phyloP scores from a whole-genome alignment of 495 filamentous ascomycete species.

The Physcia stellaris region DNA sequence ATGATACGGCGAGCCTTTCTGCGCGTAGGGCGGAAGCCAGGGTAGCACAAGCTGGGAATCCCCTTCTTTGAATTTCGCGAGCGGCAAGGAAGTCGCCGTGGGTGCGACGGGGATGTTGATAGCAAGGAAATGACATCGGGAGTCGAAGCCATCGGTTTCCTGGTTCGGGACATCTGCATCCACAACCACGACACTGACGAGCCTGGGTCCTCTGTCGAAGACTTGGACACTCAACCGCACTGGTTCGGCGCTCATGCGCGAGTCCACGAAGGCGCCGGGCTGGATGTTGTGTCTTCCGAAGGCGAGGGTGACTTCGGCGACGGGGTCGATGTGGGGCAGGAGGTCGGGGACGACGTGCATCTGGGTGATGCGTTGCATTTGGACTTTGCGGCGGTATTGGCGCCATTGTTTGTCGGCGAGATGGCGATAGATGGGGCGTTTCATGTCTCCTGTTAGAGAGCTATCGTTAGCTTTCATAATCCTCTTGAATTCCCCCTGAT shows the following conservation, averaged over 20 bases:
- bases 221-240: slow-evolving; percentile 71
- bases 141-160: slow-evolving; percentile 61
- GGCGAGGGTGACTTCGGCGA: slow-evolving; percentile 61
- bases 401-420: slow-evolving; percentile 83
- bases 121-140: slow-evolving; percentile 76
- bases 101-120: slow-evolving; percentile 49
- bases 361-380: slow-evolving; percentile 77
- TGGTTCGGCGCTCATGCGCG: slow-evolving; percentile 48
- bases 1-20: slow-evolving; percentile 87
- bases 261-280: slow-evolving; percentile 68
- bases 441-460: slow-evolving; percentile 65
- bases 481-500: too few species aligned
- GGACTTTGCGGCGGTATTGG: slow-evolving; percentile 55
- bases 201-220: slow-evolving; percentile 66
- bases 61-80: slow-evolving; percentile 34
- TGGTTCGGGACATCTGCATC: slow-evolving; percentile 82
- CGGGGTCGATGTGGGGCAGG: slow-evolving; percentile 70
- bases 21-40: slow-evolving; percentile 74
- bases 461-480: background rate
- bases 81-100: slow-evolving; percentile 34
- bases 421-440: slow-evolving; percentile 88
- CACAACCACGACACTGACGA: slow-evolving; percentile 72
- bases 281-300: slow-evolving; percentile 54
- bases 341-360: slow-evolving; percentile 88
- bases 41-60: slow-evolving; percentile 55